Evolutionary conservation across 2,329 filamentous ascomycete genomes (phyloP).

Genomic region (Penicillium fuscoglaucum): DNA sequence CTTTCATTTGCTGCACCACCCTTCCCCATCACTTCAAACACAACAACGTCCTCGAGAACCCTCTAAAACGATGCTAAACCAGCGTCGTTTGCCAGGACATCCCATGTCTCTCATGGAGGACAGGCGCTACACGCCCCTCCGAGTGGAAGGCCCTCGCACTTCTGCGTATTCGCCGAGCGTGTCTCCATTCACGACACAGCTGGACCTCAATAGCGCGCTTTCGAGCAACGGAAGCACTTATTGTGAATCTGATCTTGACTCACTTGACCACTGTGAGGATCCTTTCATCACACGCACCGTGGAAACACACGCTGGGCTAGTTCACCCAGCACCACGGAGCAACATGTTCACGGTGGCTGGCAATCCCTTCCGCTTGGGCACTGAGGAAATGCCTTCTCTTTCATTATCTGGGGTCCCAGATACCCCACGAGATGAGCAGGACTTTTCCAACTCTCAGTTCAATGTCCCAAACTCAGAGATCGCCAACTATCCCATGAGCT

Average conservation of each 20-base stretch:
- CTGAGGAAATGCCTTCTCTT: conserved; percentile 12
- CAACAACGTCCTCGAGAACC: background rate
- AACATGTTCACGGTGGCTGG: conserved; percentile 3
- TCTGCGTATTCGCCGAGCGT: background rate
- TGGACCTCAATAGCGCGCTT: background rate
- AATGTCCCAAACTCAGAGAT: background rate
- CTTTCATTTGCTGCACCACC: background rate
- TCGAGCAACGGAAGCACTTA: conserved; percentile 3
- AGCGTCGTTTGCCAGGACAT: background rate
- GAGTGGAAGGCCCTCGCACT: background rate
- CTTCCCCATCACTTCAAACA: background rate
- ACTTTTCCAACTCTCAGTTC: background rate
- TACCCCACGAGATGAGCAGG: background rate
- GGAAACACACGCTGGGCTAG: background rate
- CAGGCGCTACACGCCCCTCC: background rate
- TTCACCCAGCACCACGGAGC: conserved; percentile 17
- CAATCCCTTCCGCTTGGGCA: conserved; percentile 11
- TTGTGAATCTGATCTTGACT: background rate
- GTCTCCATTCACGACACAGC: background rate
- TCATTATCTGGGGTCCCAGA: conserved; percentile 11
- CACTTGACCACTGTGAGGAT: background rate
- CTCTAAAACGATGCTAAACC: background rate
- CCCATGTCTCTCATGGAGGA: background rate
- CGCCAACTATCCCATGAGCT: background rate
- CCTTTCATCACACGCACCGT: background rate